A percentile compares a stretch with the other conserved stretches of the same genome.
phyloP scores from a whole-genome alignment of 176 grass and related monocot species.

The Panicum miliaceum region DNA sequence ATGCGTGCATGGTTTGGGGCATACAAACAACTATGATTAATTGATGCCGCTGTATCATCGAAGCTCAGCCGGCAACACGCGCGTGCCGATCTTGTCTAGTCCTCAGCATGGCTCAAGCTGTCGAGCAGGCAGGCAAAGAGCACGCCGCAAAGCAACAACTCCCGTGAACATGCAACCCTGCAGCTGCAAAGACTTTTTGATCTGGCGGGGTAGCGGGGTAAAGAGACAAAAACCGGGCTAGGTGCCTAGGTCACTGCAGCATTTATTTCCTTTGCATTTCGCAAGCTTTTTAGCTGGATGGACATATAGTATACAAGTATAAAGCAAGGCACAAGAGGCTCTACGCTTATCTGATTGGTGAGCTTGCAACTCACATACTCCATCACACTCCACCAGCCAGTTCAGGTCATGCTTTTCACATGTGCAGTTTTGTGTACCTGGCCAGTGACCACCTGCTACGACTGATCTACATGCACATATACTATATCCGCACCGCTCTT shows the following conservation, averaged over 20 bases:
- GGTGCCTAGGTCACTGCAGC: neutral
- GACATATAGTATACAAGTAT: neutral
- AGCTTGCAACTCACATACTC: neutral
- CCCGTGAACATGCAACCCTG: slow-evolving; percentile 20
- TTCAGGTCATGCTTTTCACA: neutral
- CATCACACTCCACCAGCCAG: neutral
- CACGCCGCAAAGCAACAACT: slow-evolving; percentile 20
- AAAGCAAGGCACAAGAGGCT: neutral
- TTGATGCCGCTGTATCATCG: neutral
- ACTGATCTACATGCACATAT: neutral
- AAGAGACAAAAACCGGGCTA: neutral
- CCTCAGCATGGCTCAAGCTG: neutral
- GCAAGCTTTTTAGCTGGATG: neutral
- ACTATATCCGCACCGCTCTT: neutral
- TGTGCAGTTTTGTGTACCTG: neutral
- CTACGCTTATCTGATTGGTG: neutral
- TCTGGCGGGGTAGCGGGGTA: neutral
- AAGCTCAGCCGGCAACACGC: neutral
- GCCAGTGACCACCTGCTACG: neutral
- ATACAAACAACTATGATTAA: neutral
- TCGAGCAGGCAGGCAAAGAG: neutral
- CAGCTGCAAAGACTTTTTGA: neutral
- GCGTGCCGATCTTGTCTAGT: neutral
- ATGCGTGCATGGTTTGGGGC: neutral
- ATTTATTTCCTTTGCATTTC: neutral